Evolutionary conservation across 2,329 filamentous ascomycete species (phyloP).

Genomic region (Hymenoscyphus occultus): DNA sequence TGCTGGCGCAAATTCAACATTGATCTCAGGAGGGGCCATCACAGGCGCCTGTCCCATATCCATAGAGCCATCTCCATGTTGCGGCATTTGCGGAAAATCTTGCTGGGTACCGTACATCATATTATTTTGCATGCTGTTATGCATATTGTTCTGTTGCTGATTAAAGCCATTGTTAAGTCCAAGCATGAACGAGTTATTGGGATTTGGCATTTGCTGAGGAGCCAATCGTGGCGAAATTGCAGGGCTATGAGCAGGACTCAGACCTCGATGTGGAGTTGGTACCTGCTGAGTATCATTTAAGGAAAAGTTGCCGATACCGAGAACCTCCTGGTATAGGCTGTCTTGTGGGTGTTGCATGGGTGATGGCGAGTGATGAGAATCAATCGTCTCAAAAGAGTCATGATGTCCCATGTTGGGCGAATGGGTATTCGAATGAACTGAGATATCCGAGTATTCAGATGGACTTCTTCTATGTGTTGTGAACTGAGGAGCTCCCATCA

Average conservation of each 20-base stretch:
- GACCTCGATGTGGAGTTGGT: conserved; percentile 65
- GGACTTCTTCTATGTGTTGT: conserved; percentile 78
- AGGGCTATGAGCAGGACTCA: conserved; percentile 75
- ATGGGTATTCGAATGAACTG: conserved; percentile 76
- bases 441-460: conserved; percentile 92
- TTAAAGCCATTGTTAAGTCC: conserved; percentile 47
- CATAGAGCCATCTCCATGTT: conserved; percentile 43
- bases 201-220: conserved; percentile 54
- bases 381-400: conserved; percentile 73
- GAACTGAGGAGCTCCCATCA: conserved; percentile 57
- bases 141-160: conserved; percentile 42
- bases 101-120: conserved; percentile 47
- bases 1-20: conserved; percentile 85
- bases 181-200: conserved; percentile 45
- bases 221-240: conserved; percentile 62
- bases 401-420: conserved; percentile 78
- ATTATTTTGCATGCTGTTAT: conserved; percentile 35
- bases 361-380: conserved; percentile 77
- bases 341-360: conserved; percentile 77
- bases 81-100: conserved; percentile 46
- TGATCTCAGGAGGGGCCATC: conserved; percentile 92
- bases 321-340: conserved; percentile 71
- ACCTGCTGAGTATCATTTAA: conserved; percentile 63
- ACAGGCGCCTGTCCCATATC: conserved; percentile 68
- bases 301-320: conserved; percentile 76